phyloP scores from a whole-genome alignment of 805 yeast species.

The Candida xyloterini region DNA sequence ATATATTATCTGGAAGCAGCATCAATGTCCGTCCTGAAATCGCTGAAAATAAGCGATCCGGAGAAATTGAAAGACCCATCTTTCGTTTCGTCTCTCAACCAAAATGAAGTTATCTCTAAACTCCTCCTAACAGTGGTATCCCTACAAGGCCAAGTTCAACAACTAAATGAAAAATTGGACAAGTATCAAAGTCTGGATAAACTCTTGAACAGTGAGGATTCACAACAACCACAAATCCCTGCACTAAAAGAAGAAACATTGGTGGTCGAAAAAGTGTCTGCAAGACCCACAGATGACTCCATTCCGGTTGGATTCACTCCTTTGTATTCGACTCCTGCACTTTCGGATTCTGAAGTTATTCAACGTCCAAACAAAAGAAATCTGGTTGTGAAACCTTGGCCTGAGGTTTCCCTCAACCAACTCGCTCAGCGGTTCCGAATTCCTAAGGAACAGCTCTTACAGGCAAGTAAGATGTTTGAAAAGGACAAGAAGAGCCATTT shows the following conservation, averaged over 20 bases:
- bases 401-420: constrained; percentile 29
- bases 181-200: constrained; percentile 21
- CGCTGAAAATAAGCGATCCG: constrained; percentile 21
- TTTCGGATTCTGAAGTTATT: constrained; percentile 20
- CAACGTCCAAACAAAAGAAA: constrained; percentile 21
- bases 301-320: constrained; percentile 26
- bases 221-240: constrained; percentile 2
- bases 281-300: constrained; percentile 8
- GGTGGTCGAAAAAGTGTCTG: constrained; percentile 20
- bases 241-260: constrained; percentile 4
- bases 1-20: neutral
- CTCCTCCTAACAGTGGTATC: constrained; percentile 19
- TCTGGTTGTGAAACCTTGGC: constrained; percentile 28
- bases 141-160: constrained; percentile 20
- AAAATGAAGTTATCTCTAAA: constrained; percentile 23
- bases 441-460: constrained; percentile 21
- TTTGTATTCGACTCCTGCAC: constrained; percentile 26
- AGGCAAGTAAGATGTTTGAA: constrained; percentile 13
- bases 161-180: constrained; percentile 16
- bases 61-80: constrained; percentile 19
- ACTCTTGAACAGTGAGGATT: constrained; percentile 20
- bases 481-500: constrained; percentile 16
- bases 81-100: constrained; percentile 19
- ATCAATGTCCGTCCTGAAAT: constrained; percentile 21
- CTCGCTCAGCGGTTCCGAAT: constrained; percentile 28